Percentiles rank a stretch among this genome's conserved stretches.
Conservation (phyloP, 2,329 filamentous ascomycete genomes). For the Pseudogymnoascus sp. region DNA sequence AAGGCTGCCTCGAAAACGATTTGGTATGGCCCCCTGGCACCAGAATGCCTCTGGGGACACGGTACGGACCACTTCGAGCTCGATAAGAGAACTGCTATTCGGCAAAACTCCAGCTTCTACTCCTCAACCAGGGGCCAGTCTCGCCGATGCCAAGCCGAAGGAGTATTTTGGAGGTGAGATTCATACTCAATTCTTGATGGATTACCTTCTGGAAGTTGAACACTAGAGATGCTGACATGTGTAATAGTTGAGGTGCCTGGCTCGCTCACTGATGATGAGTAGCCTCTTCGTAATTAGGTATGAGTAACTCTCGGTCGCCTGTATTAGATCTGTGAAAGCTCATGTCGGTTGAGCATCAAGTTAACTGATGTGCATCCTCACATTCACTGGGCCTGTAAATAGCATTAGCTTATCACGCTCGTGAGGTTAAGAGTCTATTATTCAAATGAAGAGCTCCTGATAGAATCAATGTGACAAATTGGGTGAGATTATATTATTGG, state of each 20-base stretch:
- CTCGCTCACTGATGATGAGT: neutral
- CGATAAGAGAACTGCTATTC: constrained; percentile 23
- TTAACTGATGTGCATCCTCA: neutral
- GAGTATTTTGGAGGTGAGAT: constrained; percentile 1
- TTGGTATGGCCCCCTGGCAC: constrained; percentile 28
- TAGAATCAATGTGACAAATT: neutral
- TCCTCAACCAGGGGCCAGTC: constrained; percentile 14
- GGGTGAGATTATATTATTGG: neutral
- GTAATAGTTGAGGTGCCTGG: constrained; percentile 15
- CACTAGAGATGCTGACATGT: constrained; percentile 20
- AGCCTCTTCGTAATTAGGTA: neutral
- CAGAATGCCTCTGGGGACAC: constrained; percentile 23
- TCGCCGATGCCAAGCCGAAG: neutral
- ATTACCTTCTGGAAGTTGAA: neutral
- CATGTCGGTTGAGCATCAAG: neutral
- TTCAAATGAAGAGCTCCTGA: neutral
- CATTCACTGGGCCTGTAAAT: no score
- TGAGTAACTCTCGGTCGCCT: neutral
- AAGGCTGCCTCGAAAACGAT: constrained; percentile 12
- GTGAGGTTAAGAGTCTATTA: neutral
- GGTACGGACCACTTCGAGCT: constrained; percentile 22
- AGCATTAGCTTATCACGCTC: neutral
- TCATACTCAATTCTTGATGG: neutral
- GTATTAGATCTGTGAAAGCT: neutral
- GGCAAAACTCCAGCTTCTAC: constrained; percentile 23